phyloP scores from a whole-genome alignment of 257 asterid species.

The Solanum pinnatisectum region DNA sequence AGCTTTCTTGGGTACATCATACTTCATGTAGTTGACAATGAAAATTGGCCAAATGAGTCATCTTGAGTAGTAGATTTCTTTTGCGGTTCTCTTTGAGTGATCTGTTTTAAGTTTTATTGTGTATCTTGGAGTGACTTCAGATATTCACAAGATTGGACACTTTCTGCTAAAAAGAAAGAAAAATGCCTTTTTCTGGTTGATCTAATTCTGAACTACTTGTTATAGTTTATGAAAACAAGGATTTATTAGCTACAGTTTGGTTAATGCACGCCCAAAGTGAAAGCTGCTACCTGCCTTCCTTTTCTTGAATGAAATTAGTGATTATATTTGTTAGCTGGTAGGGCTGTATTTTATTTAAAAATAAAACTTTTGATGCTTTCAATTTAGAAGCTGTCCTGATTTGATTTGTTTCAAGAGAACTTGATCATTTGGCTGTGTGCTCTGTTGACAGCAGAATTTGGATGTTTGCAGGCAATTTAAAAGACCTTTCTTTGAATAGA shows the following conservation, averaged over 20 bases:
- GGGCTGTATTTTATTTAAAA: not conserved
- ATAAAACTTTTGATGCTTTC: not conserved
- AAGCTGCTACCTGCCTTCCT: not conserved
- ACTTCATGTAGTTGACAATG: not conserved
- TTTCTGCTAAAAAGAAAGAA: not conserved
- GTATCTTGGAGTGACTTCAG: not conserved
- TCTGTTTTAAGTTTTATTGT: not conserved
- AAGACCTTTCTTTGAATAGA: slow-evolving; percentile 31
- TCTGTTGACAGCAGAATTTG: slow-evolving; percentile 3
- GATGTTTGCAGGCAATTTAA: slow-evolving; percentile 36
- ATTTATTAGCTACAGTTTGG: not conserved
- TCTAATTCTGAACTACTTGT: not conserved
- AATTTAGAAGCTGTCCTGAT: not conserved
- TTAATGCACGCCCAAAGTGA: not conserved
- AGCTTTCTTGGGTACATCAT: slow-evolving; percentile 19
- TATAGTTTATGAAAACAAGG: not conserved
- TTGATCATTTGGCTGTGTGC: not conserved
- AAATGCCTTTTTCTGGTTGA: not conserved
- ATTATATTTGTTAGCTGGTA: not conserved
- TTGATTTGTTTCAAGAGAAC: not conserved
- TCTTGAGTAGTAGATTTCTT: too few species aligned
- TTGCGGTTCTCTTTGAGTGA: not conserved
- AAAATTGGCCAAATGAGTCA: not conserved
- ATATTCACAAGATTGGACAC: not conserved
- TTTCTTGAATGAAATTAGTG: not conserved